A percentile compares a stretch with the other conserved stretches of the same genome.
Conservation (phyloP, 2,329 filamentous ascomycete species). For the Cordyceps cateniannulata region DNA sequence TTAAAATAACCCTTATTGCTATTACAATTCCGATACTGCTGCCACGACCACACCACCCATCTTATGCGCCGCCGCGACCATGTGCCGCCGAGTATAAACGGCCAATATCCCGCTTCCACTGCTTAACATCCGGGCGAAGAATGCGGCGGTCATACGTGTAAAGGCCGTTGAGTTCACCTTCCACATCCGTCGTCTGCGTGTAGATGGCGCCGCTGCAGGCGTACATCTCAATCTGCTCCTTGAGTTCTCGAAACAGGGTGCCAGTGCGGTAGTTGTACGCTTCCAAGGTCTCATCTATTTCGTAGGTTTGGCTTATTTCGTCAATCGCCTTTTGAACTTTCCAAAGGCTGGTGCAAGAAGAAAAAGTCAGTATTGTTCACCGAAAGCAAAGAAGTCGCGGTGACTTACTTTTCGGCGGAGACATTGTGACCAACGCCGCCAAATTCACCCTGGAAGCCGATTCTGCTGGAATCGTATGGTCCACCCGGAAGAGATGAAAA, state of each 20-base stretch:
- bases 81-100: conserved; percentile 51
- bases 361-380: background rate
- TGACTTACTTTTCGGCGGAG: conserved; percentile 49
- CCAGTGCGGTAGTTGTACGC: conserved; percentile 62
- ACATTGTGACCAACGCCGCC: conserved; percentile 63
- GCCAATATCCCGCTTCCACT: conserved; percentile 56
- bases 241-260: conserved; percentile 52
- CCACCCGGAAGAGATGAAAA: conserved; percentile 54
- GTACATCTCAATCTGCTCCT: conserved; percentile 52
- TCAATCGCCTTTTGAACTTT: conserved; percentile 53
- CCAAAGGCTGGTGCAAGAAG: conserved; percentile 46
- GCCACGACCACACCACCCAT: background rate
- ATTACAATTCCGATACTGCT: no score
- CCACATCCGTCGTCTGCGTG: conserved; percentile 70
- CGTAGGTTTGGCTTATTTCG: conserved; percentile 60
- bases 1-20: no score
- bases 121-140: conserved; percentile 46
- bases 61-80: conserved; percentile 16
- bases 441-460: conserved; percentile 66
- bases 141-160: conserved; percentile 62
- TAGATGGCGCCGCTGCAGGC: conserved; percentile 63
- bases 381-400: background rate
- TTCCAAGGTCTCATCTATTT: conserved; percentile 51
- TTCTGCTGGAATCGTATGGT: conserved; percentile 52
- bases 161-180: conserved; percentile 67